These are phyloP conservation scores for Paramecium sexaurelia DNA, from an alignment of 73 alveolate species.

Conservation along the genomic window DNA sequence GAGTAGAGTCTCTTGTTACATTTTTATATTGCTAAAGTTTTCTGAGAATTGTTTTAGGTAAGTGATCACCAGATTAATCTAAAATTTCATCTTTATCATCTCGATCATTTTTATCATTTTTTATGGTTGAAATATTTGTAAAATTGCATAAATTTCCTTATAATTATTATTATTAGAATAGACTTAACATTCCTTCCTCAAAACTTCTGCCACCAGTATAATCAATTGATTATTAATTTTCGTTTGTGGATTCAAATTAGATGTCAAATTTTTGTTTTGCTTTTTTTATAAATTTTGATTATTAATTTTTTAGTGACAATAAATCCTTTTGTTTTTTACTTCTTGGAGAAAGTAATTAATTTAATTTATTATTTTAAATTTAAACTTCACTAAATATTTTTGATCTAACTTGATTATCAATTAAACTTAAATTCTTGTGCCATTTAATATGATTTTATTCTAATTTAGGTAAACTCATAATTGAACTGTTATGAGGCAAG, in stretches of 20 bases:
- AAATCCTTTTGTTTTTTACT: background rate
- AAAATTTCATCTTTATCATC: background rate
- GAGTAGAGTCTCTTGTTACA: background rate
- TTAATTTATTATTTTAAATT: background rate
- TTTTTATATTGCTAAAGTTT: background rate
- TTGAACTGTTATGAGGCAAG: background rate
- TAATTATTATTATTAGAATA: background rate
- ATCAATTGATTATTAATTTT: background rate
- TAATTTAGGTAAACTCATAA: background rate
- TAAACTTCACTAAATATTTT: background rate
- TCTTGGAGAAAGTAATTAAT: background rate
- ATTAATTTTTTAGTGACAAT: background rate
- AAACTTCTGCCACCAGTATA: constrained; percentile 35
- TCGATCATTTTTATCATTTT: background rate
- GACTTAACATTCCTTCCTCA: constrained; percentile 14
- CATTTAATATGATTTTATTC: background rate
- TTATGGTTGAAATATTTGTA: background rate
- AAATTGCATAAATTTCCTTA: background rate
- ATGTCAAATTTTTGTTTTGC: constrained; percentile 13
- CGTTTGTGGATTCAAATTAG: background rate
- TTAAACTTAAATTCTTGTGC: constrained; percentile 3
- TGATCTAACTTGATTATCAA: background rate
- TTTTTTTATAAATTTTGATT: background rate
- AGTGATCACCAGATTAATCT: constrained; percentile 3
- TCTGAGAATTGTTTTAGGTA: background rate